Percentiles rank a stretch among this genome's conserved stretches.
These are phyloP conservation scores for Colletotrichum gloeosporioides DNA, from an alignment of 2,329 filamentous ascomycete genomes.

Conservation along the genomic window DNA sequence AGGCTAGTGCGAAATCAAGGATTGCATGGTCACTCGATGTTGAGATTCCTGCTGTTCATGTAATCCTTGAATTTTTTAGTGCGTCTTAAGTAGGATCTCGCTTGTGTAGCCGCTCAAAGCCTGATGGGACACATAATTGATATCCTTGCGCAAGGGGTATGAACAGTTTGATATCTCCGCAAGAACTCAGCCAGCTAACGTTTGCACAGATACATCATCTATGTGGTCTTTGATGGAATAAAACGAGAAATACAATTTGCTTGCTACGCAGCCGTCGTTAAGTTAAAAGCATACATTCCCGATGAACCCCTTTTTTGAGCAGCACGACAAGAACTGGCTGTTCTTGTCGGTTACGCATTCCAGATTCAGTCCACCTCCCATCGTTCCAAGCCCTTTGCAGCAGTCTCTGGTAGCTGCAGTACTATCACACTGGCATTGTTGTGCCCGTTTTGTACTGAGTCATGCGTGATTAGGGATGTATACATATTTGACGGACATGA, in stretches of 20 bases:
- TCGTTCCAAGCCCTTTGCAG: not conserved
- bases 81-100: not conserved
- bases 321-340: not conserved
- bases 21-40: not conserved
- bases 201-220: not conserved
- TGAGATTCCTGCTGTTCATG: not conserved
- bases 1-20: fast-evolving
- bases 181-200: not conserved
- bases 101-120: not conserved
- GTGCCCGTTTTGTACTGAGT: not conserved
- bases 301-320: not conserved
- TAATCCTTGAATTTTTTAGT: not conserved
- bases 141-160: not conserved
- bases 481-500: not conserved
- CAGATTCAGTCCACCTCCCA: not conserved
- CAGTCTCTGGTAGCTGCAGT: not conserved
- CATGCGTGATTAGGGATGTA: not conserved
- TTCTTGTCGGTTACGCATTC: not conserved
- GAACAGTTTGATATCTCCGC: not conserved
- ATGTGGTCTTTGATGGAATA: not conserved
- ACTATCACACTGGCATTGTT: not conserved
- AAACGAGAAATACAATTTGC: not conserved
- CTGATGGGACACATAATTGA: not conserved
- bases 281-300: not conserved
- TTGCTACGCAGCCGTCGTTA: not conserved